Evolutionary conservation across 2,329 filamentous ascomycete species (phyloP), one percentile per base, ranked within the genome.

Genomic region (Nothopassalora personata): DNA sequence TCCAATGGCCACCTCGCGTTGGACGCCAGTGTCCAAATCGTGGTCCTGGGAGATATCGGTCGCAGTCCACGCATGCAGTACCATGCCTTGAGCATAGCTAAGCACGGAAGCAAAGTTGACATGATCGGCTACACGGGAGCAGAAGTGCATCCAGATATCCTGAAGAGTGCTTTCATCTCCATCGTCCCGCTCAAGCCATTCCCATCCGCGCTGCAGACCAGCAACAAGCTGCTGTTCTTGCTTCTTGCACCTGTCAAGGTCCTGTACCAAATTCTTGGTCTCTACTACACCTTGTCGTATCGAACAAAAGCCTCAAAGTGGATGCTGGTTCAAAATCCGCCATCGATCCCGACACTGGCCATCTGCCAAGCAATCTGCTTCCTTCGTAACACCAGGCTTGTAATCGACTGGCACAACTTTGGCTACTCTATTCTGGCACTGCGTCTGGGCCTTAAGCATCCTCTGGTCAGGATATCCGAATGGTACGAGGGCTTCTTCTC

Each of bases 371-470:
- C 92, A 3, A 80, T 90, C 51, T 90, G 89, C 68, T 83, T 86
- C 66, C 73, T 96, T 53, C 87, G 94, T 53, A 87, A 90, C 66
- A 96, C 90, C 43, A 84, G 84, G 58, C 82, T 99, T 4, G 81
- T 97, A 61, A 89, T 97, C 57, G 94, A 99, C 78, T 99, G 94
- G 94, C 94, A 99, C 79, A 99, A 99, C 75, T 97, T 97, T 74
- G 94, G 93, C 66, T 96, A 93, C 81, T 93, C 91, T 8, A 96
- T 99, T 67, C 84, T 99, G 3, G 89, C 82, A 1, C 74, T 88
- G 52, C 87, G 86, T 62, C 77, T 88, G 1, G 83, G 85, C 0
- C 64, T 76, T 1, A 74, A 71, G 5, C 90, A 95, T 70, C 88
- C 87, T 0, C 82, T 97, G n/a, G 91, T 97, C 8, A 80, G 76